phyloP scores from a whole-genome alignment of 257 asterid species.

The Solanum dulcamara region DNA sequence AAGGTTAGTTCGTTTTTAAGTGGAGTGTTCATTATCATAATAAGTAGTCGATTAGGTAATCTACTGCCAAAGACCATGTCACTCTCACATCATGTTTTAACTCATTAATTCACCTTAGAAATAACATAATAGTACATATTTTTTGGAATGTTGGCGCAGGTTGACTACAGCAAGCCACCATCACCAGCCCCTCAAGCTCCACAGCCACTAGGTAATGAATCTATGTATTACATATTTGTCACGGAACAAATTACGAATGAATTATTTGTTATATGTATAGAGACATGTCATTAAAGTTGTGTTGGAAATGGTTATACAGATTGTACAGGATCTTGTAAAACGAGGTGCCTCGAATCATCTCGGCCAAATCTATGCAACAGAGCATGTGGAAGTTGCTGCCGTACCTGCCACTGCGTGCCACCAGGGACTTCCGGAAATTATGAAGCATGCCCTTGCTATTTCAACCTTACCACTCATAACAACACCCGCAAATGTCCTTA shows the following conservation, averaged over 20 bases:
- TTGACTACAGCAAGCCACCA: neutral
- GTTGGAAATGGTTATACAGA: neutral
- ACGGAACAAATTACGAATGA: neutral
- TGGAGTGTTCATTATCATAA: neutral
- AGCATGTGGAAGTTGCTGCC: slow-evolving; percentile 28
- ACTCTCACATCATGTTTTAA: neutral
- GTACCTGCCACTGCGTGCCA: slow-evolving; percentile 17
- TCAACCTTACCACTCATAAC: slow-evolving; percentile 3
- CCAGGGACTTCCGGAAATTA: slow-evolving; percentile 22
- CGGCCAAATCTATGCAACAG: slow-evolving; percentile 22
- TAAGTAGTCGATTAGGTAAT: no score
- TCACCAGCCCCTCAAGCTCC: neutral
- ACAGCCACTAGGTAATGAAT: neutral
- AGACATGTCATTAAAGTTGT: neutral
- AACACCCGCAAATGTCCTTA: slow-evolving; percentile 17
- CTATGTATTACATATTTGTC: neutral
- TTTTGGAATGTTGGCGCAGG: neutral
- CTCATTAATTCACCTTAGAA: neutral
- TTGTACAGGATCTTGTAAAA: slow-evolving; percentile 7
- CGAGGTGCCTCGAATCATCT: slow-evolving; percentile 7
- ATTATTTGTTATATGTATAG: neutral
- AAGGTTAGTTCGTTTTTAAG: neutral
- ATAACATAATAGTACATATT: no score
- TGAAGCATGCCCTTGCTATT: slow-evolving; percentile 22
- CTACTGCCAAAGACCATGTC: neutral